phyloP scores from a whole-genome alignment of 441 rosid species.

The Eutrema salsugineum region DNA sequence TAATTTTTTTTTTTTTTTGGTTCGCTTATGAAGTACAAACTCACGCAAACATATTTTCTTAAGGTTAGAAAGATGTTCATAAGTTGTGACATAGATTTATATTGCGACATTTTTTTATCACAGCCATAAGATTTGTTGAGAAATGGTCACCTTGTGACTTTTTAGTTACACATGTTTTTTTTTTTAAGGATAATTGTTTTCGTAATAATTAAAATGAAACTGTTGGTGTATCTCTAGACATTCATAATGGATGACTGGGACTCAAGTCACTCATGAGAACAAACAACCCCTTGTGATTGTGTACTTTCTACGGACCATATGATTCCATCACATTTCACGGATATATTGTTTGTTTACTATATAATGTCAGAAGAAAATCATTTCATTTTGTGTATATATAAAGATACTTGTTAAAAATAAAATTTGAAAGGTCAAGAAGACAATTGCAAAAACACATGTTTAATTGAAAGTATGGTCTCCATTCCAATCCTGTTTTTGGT shows the following conservation, averaged over 20 bases:
- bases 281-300: slow-evolving; percentile 18
- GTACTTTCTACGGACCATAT: slow-evolving; percentile 17
- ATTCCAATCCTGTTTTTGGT: not conserved
- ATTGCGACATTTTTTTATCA: not conserved
- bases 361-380: not conserved
- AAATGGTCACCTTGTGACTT: slow-evolving; percentile 15
- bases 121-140: slow-evolving; percentile 15
- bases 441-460: not conserved
- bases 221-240: slow-evolving; percentile 14
- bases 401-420: not conserved
- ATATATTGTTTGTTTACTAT: not conserved
- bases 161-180: not conserved
- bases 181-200: not conserved
- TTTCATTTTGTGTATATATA: not conserved
- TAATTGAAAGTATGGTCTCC: not conserved
- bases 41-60: not conserved
- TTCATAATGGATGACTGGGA: slow-evolving; percentile 30
- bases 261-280: slow-evolving; percentile 26
- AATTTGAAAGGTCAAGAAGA: not conserved
- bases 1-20: not conserved
- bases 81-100: slow-evolving; percentile 3
- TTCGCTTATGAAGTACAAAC: not conserved
- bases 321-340: slow-evolving; percentile 12
- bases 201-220: slow-evolving; percentile 6
- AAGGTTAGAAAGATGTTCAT: not conserved